These are phyloP conservation scores for Erodium maritimum DNA, from an alignment of 345 rosid species.

Conservation along the genomic window DNA sequence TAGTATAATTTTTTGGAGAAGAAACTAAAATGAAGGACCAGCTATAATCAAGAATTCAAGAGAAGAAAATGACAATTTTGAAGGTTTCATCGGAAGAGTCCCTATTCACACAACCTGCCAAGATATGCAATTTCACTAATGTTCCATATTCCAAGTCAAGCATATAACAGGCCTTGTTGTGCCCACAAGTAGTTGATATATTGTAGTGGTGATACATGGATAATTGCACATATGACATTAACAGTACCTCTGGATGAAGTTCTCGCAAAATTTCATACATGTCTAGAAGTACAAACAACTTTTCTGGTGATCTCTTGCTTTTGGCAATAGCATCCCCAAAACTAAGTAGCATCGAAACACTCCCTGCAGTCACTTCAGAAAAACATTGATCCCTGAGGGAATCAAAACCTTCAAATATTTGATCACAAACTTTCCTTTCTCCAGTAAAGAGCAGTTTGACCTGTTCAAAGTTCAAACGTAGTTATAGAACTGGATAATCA, in stretches of 20 bases:
- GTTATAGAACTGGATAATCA: constrained; percentile 1
- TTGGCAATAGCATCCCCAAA: constrained; percentile 97
- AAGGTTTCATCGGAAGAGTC: no score
- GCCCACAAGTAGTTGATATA: no score
- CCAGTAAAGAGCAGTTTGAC: constrained; percentile 92
- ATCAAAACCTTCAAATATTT: constrained; percentile 79
- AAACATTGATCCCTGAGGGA: constrained; percentile 87
- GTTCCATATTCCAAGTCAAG: no score
- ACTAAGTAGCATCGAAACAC: constrained; percentile 91
- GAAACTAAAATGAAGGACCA: no score
- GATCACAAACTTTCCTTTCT: constrained; percentile 87
- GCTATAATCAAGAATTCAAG: no score
- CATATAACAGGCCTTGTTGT: no score
- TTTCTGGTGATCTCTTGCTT: constrained; percentile 98
- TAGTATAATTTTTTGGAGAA: no score
- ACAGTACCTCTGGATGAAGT: constrained; percentile 80
- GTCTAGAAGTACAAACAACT: constrained; percentile 91
- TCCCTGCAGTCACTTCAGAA: constrained; percentile 67
- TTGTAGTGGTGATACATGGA: no score
- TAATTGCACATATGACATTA: no score
- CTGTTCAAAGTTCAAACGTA: constrained; percentile 22
- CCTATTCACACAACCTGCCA: no score
- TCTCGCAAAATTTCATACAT: constrained; percentile 99
- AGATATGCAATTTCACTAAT: no score
- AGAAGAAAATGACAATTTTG: no score